Evolutionary conservation across 176 grass and related monocot species (phyloP).

Genomic region (Tuctoria greenei): DNA sequence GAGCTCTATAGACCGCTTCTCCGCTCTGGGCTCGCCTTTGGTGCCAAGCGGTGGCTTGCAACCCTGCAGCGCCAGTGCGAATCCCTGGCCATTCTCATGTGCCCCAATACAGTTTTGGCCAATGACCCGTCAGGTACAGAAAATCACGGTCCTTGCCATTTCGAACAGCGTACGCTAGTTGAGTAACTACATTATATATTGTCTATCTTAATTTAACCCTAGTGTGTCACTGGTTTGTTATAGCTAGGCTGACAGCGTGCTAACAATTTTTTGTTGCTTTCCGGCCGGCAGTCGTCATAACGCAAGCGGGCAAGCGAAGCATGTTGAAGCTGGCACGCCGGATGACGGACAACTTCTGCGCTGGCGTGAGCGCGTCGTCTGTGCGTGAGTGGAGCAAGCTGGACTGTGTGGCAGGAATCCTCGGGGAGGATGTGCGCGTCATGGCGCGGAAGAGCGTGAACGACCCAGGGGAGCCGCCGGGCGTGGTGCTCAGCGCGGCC

Average conservation of each 20-base stretch:
- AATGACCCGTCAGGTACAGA: slow-evolving; percentile 47
- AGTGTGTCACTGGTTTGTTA: neutral
- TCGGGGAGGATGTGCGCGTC: slow-evolving; percentile 69
- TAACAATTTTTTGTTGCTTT: neutral
- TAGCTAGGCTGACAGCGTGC: too few relatives aligned
- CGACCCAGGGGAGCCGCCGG: slow-evolving; percentile 74
- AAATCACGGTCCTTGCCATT: slow-evolving; percentile 30
- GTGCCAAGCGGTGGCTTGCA: slow-evolving; percentile 79
- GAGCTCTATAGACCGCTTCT: slow-evolving; percentile 67
- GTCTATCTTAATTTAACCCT: neutral
- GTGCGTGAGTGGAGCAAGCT: slow-evolving; percentile 75
- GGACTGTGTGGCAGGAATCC: slow-evolving; percentile 42
- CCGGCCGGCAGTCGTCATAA: slow-evolving; percentile 69
- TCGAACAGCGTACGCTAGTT: neutral
- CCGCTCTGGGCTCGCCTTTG: slow-evolving; percentile 69
- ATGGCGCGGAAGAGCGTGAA: slow-evolving; percentile 68
- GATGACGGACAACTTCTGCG: slow-evolving; percentile 82
- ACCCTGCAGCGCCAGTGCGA: slow-evolving; percentile 81
- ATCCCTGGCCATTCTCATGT: slow-evolving; percentile 81
- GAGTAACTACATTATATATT: neutral
- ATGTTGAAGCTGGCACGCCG: slow-evolving; percentile 88
- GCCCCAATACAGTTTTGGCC: slow-evolving; percentile 47
- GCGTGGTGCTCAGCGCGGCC: slow-evolving; percentile 75
- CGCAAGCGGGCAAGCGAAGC: slow-evolving; percentile 63
- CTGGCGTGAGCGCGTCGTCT: slow-evolving; percentile 64